Evolutionary conservation across 352 stramenopile species (phyloP).

Genomic region (Aphanomyces cochlioides): DNA sequence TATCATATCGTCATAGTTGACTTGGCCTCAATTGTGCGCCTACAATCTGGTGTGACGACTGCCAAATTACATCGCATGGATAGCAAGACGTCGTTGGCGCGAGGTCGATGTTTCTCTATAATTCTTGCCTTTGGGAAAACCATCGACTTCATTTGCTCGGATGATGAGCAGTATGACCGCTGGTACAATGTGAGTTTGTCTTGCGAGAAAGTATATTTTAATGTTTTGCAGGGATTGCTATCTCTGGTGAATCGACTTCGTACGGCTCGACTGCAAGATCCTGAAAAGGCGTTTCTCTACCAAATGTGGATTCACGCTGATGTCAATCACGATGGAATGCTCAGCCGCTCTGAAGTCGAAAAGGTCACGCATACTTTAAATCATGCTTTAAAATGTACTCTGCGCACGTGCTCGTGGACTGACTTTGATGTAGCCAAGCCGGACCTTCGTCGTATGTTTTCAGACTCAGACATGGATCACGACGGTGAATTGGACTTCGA

Average conservation of each 20-base stretch:
- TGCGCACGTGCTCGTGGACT: background rate
- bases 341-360: slow-evolving; percentile 20
- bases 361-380: slow-evolving; percentile 25
- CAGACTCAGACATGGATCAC: slow-evolving; percentile 31
- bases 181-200: slow-evolving; percentile 8
- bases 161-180: slow-evolving; percentile 13
- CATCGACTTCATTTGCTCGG: slow-evolving; percentile 25
- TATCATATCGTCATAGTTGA: slow-evolving; percentile 19
- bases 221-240: slow-evolving; percentile 11
- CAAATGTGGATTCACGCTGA: slow-evolving; percentile 28
- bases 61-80: slow-evolving; percentile 12
- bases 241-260: slow-evolving; percentile 15
- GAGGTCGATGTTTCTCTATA: slow-evolving; percentile 21
- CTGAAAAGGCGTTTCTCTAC: slow-evolving; percentile 23
- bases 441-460: slow-evolving; percentile 29
- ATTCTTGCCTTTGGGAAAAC: slow-evolving; percentile 18
- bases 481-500: slow-evolving; percentile 36
- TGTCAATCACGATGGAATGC: slow-evolving; percentile 21
- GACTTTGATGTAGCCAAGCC: slow-evolving; percentile 23
- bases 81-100: background rate
- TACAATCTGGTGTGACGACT: slow-evolving; percentile 24
- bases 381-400: slow-evolving; percentile 10
- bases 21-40: background rate
- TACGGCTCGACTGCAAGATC: background rate
- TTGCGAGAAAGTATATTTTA: slow-evolving; percentile 2